Base-by-base conservation (phyloP, 306 rosid species). In the Citrullus colocynthis region DNA sequence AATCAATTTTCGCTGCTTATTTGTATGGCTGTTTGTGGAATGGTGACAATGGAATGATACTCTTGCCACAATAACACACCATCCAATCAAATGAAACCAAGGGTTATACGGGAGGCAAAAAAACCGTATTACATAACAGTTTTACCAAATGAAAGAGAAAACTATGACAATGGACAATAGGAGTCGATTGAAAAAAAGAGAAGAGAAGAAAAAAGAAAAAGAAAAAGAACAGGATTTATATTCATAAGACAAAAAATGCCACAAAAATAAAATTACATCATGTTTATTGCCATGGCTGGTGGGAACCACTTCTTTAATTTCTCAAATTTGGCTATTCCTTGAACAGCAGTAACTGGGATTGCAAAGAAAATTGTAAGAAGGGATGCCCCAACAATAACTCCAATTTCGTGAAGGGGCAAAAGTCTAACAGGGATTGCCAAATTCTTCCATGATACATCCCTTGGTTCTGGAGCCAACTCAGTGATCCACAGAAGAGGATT, bases 401-500 rank as follows among this genome's bases (percentile, higher is more conserved):
- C 90, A n/a, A 89, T 86, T 82, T 78, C 83, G 84, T 82, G 78
- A 57, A 94, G 91, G 3, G 95, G 93, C 82, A 90, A 80, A 48
- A 80, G 6, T 83, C 92, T 86, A 74, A 70, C 81, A 51, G 96
- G 82, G 60, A 90, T 81, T 18, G 83, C 83, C 88, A 92, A 75
- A 87, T 83, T 94, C 83, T 96, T 87, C 98, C 98, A 94, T n/a
- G 96, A 87, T 78, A 94, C 90, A 82, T 90, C 93, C 83, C 95
- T 94, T 24, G 95, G 97, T 80, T 94, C 97, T 17, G 96, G 98
- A 61, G 97, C 95, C 84, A 71, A 78, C 79, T 89, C 91, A n/a
- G 96, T 89, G 75, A 89, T 88, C 97, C 95, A 94, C 56, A 79
- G 82, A 86, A 89, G 93, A 61, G 96, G 91, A 84, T 90, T 84